Evolutionary conservation across 805 yeast genomes (phyloP), one percentile per base, ranked within the genome.

Genomic region (Pichia gijzeniarum): DNA sequence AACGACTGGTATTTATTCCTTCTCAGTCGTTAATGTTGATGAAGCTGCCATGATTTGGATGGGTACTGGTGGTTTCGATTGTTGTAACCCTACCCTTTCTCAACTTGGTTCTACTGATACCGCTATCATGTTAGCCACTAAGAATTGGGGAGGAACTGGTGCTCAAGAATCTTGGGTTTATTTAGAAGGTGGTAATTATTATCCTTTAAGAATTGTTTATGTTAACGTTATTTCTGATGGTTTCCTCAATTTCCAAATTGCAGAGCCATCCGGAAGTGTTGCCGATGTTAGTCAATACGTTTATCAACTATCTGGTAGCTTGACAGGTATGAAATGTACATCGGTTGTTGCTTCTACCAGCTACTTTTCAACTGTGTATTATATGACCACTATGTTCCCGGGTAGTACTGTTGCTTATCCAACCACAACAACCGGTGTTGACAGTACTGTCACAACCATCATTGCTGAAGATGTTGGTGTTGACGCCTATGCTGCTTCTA

Each of bases 51-150:
- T 59, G 52, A 62, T 69, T 37, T 56, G 53, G 39, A 48, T 61
- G 42, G 67, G 67, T 35, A 59, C 60, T 9, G 57, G 53, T 44
- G 63, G 63, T 14, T 60, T 68, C 20, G 58, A 58, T 25, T 71
- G 76, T 53, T 62, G 71, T 53, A 47, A 53, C 28, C 49, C 56
- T 9, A 14, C 25, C 4, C n/a, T 27, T 13, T 18, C 32, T 9
- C 44, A 41, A n/a, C 21, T 35, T 8, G 48, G 47, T 31, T 25
- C 25, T n/a, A 40, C 47, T 10, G 40, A 39, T 13, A 21, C 32
- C 3, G 44, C 48, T 5, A 37, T 49, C 14, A 35, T 54, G 46
- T 47, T 36, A 17, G 44, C 50, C 5, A 22, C 41, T 13, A 52
- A 49, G 17, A 45, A 43, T 28, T 45, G 37, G 19, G 13, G 27